Conservation (phyloP, 495 filamentous ascomycete genomes). For the Podospora appendiculata region DNA sequence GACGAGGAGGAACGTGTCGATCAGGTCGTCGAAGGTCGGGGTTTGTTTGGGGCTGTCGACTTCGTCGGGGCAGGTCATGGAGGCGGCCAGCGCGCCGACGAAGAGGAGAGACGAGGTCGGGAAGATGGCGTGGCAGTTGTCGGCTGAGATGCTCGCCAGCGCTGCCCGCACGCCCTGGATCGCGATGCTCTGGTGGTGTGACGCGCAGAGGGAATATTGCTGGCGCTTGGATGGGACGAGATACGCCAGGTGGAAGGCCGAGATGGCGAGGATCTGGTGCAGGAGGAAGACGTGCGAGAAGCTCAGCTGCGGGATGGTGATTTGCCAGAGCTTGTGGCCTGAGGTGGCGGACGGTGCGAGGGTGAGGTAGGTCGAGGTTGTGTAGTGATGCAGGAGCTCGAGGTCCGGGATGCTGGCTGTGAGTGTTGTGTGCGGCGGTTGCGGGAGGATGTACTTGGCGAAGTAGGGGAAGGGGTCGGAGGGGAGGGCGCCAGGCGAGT, state of each 20-base stretch:
- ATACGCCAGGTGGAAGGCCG: constrained; percentile 20
- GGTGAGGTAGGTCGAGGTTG: constrained; percentile 8
- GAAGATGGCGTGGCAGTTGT: constrained; percentile 24
- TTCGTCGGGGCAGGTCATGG: background rate
- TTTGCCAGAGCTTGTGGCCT: constrained; percentile 8
- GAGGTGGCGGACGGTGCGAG: background rate
- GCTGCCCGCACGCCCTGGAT: constrained; percentile 13
- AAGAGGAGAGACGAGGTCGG: constrained; percentile 16
- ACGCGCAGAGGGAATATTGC: constrained; percentile 9
- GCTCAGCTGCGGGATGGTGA: constrained; percentile 12
- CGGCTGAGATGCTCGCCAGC: constrained; percentile 13
- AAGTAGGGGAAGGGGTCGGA: constrained; percentile 18
- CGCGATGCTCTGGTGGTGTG: constrained; percentile 18
- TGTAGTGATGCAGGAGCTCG: constrained; percentile 21
- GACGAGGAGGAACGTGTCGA: constrained; percentile 16
- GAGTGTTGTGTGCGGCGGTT: constrained; percentile 2
- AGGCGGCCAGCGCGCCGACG: constrained; percentile 13
- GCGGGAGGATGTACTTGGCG: constrained; percentile 9
- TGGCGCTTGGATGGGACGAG: constrained; percentile 7
- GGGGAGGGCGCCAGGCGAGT: background rate
- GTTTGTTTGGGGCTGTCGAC: background rate
- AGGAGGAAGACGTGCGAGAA: constrained; percentile 18
- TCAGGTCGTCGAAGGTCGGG: constrained; percentile 12
- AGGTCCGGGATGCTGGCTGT: constrained; percentile 19
- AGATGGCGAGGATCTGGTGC: constrained; percentile 19